Conservation (phyloP, 257 asterid species). For the Marsdenia floribunda region DNA sequence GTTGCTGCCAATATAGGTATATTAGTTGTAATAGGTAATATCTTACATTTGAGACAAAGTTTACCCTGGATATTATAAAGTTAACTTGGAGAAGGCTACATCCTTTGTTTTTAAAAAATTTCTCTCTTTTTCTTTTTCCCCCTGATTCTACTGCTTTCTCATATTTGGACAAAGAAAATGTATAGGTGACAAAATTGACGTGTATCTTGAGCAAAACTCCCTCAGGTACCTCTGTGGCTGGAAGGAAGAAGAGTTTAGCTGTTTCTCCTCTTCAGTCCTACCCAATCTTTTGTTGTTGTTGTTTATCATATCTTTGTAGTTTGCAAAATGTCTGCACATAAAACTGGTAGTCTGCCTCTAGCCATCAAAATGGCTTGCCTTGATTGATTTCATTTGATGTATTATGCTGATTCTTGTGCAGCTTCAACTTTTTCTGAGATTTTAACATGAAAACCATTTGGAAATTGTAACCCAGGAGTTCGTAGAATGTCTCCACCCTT, state of each 20-base stretch:
- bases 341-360: conserved; percentile 7
- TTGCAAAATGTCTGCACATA: conserved; percentile 11
- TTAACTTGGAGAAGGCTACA: neutral
- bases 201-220: conserved; percentile 17
- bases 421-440: conserved; percentile 35
- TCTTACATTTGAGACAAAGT: conserved; percentile 12
- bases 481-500: conserved; percentile 73
- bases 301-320: conserved; percentile 14
- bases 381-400: neutral
- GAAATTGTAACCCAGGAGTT: conserved; percentile 88
- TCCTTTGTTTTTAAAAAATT: too few species aligned
- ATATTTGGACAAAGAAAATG: conserved; percentile 13
- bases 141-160: conserved; percentile 8
- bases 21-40: conserved; percentile 13
- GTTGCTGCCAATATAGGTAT: neutral
- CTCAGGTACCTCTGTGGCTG: conserved; percentile 3
- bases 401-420: conserved; percentile 13
- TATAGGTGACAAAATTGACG: conserved; percentile 13
- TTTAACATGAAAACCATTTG: conserved; percentile 60
- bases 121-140: neutral
- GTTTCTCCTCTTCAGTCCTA: neutral
- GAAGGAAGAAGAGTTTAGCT: conserved; percentile 5
- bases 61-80: conserved; percentile 13
- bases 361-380: conserved; percentile 14
- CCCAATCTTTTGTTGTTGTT: conserved; percentile 12